Conservation (phyloP, 305 asterid species). For the Rubia balearica region DNA sequence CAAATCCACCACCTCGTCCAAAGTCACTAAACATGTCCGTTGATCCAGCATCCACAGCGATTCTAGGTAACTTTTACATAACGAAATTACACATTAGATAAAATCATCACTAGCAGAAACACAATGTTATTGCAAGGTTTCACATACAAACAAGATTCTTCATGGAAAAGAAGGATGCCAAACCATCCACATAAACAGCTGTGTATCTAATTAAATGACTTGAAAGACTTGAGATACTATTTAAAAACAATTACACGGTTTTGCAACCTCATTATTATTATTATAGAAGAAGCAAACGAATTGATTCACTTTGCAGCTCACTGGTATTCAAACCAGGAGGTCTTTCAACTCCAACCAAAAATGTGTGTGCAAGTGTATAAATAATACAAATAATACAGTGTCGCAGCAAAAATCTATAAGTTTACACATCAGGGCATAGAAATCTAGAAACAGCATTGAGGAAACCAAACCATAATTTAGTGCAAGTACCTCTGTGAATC, state of each 20-base stretch:
- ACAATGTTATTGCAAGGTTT: not conserved
- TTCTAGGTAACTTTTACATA: slow-evolving; percentile 57
- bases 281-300: not conserved
- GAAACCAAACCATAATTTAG: not conserved
- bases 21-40: slow-evolving; percentile 42
- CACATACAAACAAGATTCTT: not conserved
- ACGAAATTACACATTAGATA: slow-evolving; percentile 3
- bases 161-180: not conserved
- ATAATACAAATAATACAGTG: not conserved
- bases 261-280: not conserved
- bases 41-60: slow-evolving; percentile 56
- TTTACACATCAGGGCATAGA: not conserved
- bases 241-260: not conserved
- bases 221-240: not conserved
- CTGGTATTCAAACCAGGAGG: not conserved
- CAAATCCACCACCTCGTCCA: slow-evolving; percentile 43
- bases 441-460: slow-evolving; percentile 9
- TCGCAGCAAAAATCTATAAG: not conserved
- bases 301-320: not conserved
- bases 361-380: not conserved
- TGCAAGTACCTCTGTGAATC: slow-evolving; percentile 48
- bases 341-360: not conserved
- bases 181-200: not conserved
- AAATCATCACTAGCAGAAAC: not conserved
- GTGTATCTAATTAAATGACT: not conserved